phyloP scores from a whole-genome alignment of 164 flowering plant genomes.

The Paratinospora sagittata region DNA sequence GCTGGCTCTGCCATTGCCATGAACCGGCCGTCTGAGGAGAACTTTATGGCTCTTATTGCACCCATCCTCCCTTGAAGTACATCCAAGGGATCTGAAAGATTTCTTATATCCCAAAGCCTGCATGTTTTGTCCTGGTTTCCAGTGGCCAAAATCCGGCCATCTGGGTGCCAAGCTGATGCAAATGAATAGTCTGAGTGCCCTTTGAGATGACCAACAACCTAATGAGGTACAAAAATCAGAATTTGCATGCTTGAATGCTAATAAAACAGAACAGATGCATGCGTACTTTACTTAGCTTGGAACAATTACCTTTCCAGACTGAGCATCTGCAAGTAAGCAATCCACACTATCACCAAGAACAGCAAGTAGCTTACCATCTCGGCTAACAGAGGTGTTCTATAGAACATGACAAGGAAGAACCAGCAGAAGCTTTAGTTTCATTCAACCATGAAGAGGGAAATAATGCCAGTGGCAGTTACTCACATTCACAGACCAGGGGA shows the following conservation, averaged over 20 bases:
- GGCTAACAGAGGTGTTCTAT: slow-evolving; percentile 77
- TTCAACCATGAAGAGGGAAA: not conserved
- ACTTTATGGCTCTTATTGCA: slow-evolving; percentile 69
- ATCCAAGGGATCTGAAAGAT: slow-evolving; percentile 47
- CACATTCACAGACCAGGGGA: slow-evolving; percentile 87
- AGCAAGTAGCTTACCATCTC: slow-evolving; percentile 74
- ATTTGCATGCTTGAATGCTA: not conserved
- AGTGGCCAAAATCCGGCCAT: slow-evolving; percentile 74
- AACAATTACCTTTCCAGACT: slow-evolving; percentile 60
- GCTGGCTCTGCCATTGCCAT: slow-evolving; percentile 97
- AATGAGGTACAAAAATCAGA: slow-evolving; percentile 3
- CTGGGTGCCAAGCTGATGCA: slow-evolving; percentile 95
- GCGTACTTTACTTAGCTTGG: not conserved
- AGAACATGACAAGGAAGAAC: not conserved
- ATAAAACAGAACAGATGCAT: not conserved
- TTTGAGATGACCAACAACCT: slow-evolving; percentile 48
- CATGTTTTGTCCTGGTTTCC: slow-evolving; percentile 95
- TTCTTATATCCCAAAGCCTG: slow-evolving; percentile 89
- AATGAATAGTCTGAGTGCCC: slow-evolving; percentile 92
- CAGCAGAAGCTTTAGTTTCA: no score
- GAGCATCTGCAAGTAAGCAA: slow-evolving; percentile 68
- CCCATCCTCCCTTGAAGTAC: slow-evolving; percentile 89
- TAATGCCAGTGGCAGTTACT: slow-evolving; percentile 19
- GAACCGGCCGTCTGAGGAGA: slow-evolving; percentile 76
- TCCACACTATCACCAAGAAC: slow-evolving; percentile 82